These are phyloP conservation scores for Syzygium malaccense DNA, from an alignment of 441 rosid genomes.

Conservation along the genomic window DNA sequence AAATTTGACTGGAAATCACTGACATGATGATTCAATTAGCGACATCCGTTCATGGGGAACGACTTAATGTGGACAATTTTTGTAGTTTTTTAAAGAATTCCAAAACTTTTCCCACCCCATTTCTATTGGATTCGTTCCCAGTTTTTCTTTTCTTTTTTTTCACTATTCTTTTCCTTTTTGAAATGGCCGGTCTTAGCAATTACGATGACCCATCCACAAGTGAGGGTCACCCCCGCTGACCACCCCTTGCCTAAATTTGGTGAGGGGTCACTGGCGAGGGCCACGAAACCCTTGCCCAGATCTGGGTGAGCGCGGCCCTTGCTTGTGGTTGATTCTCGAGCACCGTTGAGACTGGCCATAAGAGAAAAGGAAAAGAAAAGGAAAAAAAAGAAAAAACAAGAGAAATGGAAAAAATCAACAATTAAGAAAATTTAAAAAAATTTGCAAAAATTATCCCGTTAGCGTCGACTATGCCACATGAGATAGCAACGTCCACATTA, in stretches of 20 bases:
- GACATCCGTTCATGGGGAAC: too few species aligned
- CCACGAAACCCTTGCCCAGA: not conserved
- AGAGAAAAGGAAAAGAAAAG: not conserved
- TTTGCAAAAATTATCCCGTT: not conserved
- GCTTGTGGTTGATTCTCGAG: not conserved
- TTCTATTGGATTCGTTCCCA: rapidly evolving
- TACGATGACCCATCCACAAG: rapidly evolving
- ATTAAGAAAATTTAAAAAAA: not conserved
- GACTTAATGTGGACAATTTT: not conserved
- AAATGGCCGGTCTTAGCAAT: not conserved
- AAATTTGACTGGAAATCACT: rapidly evolving
- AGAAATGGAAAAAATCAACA: not conserved
- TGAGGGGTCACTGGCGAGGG: rapidly evolving
- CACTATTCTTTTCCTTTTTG: not conserved
- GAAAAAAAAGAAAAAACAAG: not conserved
- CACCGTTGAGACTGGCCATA: not conserved
- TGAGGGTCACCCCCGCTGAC: not conserved
- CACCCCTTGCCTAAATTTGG: not conserved
- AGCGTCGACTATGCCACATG: rapidly evolving
- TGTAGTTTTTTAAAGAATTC: not conserved
- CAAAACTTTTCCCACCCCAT: not conserved
- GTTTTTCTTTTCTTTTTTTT: not conserved
- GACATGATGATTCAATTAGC: not conserved
- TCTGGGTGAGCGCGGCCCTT: rapidly evolving
- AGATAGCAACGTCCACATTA: rapidly evolving